Base-by-base conservation (phyloP, 345 rosid genomes). In the Alliaria petiolata region DNA sequence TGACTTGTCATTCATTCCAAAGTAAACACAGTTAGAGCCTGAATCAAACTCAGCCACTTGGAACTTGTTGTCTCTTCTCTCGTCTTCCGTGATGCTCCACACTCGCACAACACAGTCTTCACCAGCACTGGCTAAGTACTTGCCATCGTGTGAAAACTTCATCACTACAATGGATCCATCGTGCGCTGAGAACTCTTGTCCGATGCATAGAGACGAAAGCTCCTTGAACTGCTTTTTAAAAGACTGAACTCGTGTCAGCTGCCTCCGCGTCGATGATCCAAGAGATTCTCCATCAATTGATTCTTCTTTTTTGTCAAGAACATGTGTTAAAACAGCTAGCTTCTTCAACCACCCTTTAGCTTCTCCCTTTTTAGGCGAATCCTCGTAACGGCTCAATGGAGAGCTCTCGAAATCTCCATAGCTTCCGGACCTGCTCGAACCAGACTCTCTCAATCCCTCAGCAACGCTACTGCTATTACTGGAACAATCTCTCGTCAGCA, bases 101-200 rank as follows among this genome's bases (percentile, higher is more conserved):
- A 90, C 88, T 30, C 92, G 81, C 59, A 90, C 86, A 34, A 81
- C 77, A 62, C 84, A 68, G 79, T 88, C 95, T 70, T 86, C 92
- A 34, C 97, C 97, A 16, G 89, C 89, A 70, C 79, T 88, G 10
- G 95, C 97, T 75, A 90, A 70, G 74, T 83, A 83, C 44, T 75
- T 80, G 10, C 97, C 92, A 72, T 88, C 95, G 6, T 70, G 83
- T 73, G 90, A 88, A 64, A 90, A 88, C 74, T 91, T 91, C 90
- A 88, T 85, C 6, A 89, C 80, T 36, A 80, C 80, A 58, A 88
- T 88, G 38, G 89, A 84, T 59, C 95, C 95, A 13, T 84, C 79
- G 12, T 91, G 97, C 3, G 90, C 97, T 6, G 71, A 61, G 80
- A 88, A 84, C 46, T 88, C 95, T 75, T 91, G 95, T 50, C 88